Base-by-base conservation (phyloP, 2,329 filamentous ascomycete species). In the Paradendryphiella salina region DNA sequence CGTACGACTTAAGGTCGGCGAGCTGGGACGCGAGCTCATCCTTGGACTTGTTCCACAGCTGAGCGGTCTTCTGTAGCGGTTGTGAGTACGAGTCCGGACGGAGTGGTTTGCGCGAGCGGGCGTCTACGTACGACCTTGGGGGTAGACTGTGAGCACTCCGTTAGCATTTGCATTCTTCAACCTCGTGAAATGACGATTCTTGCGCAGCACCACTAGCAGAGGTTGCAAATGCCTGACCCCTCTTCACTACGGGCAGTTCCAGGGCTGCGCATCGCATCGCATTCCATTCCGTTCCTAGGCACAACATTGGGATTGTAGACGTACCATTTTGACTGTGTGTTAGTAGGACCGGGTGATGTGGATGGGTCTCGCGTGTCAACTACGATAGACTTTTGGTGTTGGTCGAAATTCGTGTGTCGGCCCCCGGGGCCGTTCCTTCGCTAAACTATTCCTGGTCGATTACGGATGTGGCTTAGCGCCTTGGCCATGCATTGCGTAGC, bases 1-100 rank as follows among this genome's bases (percentile, higher is more conserved):
- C 70, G 44, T 61, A 73, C 69, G 70, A 65, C 62, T 73, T 73
- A 59, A 73, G 60, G 57, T 72, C 69, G 50, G 62, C 49, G 64
- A 73, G 61, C 67, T 73, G 87, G 86, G 89, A 96, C 59, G 85
- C 85, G 80, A 99, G 85, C 74, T 99, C 95, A 76, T 96, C 90
- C 88, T 97, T 97, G 88, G 85, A 92, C 90, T 99, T 99, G 83
- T 85, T 86, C 94, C 94, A 97, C 80, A 99, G 90, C 82, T 89
- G 85, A 82, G 85, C 85, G 79, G 93, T 87, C 89, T 96, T 97
- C 69, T 72, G 58, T 56, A 57, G 52, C 35, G 66, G 57, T 57
- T 67, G 70, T 73, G 57, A 73, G 70, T 66, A 66, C 61, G 50
- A 54, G 49, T 44, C 60, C 61, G 60, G 53, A 81, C 47, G 61